Percentiles rank a stretch among this genome's conserved stretches.
Conservation (phyloP, 1,284 basidiomycete genomes). For the Fomitiporia mediterranea region DNA sequence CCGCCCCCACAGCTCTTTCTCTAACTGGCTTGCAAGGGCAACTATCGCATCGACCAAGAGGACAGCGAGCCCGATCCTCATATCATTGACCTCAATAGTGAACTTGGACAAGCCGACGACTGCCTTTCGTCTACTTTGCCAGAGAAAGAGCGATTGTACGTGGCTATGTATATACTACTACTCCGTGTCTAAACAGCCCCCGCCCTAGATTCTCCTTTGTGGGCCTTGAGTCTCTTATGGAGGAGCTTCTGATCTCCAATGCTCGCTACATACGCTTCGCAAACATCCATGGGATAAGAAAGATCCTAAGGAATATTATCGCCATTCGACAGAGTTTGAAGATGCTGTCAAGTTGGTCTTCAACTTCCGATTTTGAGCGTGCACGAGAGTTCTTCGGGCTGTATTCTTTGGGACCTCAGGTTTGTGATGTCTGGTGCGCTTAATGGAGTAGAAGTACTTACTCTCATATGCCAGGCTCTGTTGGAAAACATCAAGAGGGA, state of each 20-base stretch:
- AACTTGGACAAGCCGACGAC: constrained; percentile 77
- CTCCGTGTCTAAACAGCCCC: not conserved
- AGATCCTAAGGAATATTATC: constrained; percentile 87
- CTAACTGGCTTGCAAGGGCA: constrained; percentile 50
- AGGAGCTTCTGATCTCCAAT: constrained; percentile 74
- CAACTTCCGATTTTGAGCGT: constrained; percentile 67
- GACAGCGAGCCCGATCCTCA: constrained; percentile 88
- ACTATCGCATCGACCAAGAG: constrained; percentile 78
- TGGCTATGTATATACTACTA: constrained; percentile 16
- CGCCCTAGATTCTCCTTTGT: constrained; percentile 73
- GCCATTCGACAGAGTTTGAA: constrained; percentile 93
- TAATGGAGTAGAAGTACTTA: too few relatives aligned
- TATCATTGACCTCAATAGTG: constrained; percentile 82
- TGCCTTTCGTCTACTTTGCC: constrained; percentile 60
- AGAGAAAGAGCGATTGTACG: constrained; percentile 62
- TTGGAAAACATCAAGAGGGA: constrained; percentile 61
- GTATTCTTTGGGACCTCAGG: constrained; percentile 71
- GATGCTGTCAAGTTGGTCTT: constrained; percentile 59
- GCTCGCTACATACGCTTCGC: constrained; percentile 69
- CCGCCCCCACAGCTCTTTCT: constrained; percentile 7
- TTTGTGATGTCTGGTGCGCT: constrained; percentile 32
- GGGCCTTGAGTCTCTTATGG: constrained; percentile 85
- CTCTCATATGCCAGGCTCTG: constrained; percentile 69
- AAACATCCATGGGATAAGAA: constrained; percentile 79
- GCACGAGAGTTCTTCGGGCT: constrained; percentile 81